Conservation (phyloP, 495 filamentous ascomycete species). For the Hypoxylon fragiforme region DNA sequence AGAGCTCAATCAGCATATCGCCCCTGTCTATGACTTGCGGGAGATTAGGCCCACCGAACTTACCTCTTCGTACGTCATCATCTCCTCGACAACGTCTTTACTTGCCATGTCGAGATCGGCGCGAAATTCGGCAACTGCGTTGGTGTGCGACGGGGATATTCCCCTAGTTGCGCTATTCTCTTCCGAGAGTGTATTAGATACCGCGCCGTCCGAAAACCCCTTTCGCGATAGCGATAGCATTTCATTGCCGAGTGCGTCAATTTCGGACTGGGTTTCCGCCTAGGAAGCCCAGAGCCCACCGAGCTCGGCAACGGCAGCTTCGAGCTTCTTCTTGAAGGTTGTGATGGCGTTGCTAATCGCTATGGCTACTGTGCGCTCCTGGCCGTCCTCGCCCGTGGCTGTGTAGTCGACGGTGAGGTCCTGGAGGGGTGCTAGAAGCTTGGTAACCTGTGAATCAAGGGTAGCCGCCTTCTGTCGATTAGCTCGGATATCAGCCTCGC, state of each 20-base stretch:
- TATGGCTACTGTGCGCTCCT: conserved; percentile 13
- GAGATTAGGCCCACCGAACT: conserved; percentile 19
- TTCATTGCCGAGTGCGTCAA: conserved; percentile 17
- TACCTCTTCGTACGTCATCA: conserved; percentile 34
- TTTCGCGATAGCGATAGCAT: conserved; percentile 4
- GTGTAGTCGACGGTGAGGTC: conserved; percentile 22
- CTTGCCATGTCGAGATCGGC: conserved; percentile 22
- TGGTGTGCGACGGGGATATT: conserved; percentile 19
- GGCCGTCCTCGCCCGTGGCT: conserved; percentile 13
- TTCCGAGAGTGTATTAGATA: background rate
- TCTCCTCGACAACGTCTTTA: conserved; percentile 35
- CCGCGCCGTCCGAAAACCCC: conserved; percentile 6
- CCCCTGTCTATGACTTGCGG: conserved; percentile 24
- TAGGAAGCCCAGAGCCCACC: conserved; percentile 26
- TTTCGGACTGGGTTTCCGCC: conserved; percentile 19
- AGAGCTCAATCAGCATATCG: conserved; percentile 35
- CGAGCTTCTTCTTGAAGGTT: conserved; percentile 10
- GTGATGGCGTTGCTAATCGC: conserved; percentile 16
- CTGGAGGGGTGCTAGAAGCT: conserved; percentile 4
- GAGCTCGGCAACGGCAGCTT: conserved; percentile 8
- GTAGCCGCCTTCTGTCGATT: conserved; percentile 5
- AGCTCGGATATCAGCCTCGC: conserved; percentile 1
- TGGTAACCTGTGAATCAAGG: conserved; percentile 3
- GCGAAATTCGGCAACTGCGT: conserved; percentile 10
- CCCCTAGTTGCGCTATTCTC: conserved; percentile 15